Evolutionary conservation across 2,329 filamentous ascomycete genomes (phyloP), one percentile per base, ranked within the genome.

Genomic region (Apiospora arundinis): DNA sequence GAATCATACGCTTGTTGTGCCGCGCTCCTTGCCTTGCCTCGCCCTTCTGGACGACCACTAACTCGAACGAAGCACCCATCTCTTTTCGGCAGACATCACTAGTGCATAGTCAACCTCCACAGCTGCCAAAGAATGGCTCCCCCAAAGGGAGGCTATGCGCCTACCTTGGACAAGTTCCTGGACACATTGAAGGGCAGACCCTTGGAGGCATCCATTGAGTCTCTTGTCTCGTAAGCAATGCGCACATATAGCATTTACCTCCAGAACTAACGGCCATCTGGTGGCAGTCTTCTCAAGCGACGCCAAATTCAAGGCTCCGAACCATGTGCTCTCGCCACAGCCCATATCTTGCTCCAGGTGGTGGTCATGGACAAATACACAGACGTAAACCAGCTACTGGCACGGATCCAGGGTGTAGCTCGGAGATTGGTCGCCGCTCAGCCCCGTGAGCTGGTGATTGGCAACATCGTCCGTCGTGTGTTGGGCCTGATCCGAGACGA

Each of bases 401-500:
- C 92, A 76, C 91, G 93, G 75, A 91, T 99, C 73, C 91, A 93
- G 74, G 88, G 91, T 72, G 91, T 95, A 32, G 96, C 96, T 70
- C 89, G 91, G 76, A 90, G 91, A 70, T 87, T 99, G 60, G 91
- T 93, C 46, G 90, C 92, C 70, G 95, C 96, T 9, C 94, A 97
- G 77, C 95, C 95, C 21, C 90, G 92, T 73, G 96, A 98, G 83
- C 92, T 97, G 76, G 94, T 95, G 6, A 94, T 98, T 63, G 95
- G 95, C 69, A 99, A 99, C 79, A 95, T 99, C 76, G 94, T 98
- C 66, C 91, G 95, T 73, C 91, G 96, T 73, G 93, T 98, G 2
- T 85, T 99, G 48, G 93, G 95, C 60, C 87, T 99, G 74, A 96
- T 99, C 74, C 91, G 96, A 69, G 95, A 98, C 78, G 95, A 98